These are phyloP conservation scores for Zymoseptoria ardabiliae DNA, from an alignment of 2,329 filamentous ascomycete genomes.

Conservation along the genomic window DNA sequence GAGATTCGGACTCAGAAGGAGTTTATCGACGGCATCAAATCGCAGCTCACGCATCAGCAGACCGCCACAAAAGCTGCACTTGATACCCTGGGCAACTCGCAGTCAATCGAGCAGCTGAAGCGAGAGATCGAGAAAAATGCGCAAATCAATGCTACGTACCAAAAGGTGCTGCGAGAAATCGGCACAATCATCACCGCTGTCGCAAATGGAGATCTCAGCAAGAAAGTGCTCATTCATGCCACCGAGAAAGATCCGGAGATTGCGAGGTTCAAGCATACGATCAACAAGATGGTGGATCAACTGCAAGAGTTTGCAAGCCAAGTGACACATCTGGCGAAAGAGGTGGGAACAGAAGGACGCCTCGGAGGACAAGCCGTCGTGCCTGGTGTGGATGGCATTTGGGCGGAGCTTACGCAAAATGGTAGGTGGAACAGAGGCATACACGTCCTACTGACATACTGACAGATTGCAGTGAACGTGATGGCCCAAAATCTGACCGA, in stretches of 20 bases:
- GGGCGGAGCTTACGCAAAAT: slow-evolving; percentile 80
- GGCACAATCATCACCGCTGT: slow-evolving; percentile 96
- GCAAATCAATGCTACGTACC: slow-evolving; percentile 96
- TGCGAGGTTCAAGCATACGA: slow-evolving; percentile 93
- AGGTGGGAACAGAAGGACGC: slow-evolving; percentile 92
- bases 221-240: slow-evolving; percentile 91
- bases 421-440: slow-evolving; percentile 31
- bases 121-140: slow-evolving; percentile 94
- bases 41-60: slow-evolving; percentile 79
- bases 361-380: slow-evolving; percentile 91
- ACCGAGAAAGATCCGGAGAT: slow-evolving; percentile 98
- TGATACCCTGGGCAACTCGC: slow-evolving; percentile 69
- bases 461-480: slow-evolving; percentile 63
- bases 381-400: slow-evolving; percentile 88
- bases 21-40: slow-evolving; percentile 76
- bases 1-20: slow-evolving; percentile 81
- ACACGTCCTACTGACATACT: slow-evolving; percentile 7
- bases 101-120: slow-evolving; percentile 84
- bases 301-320: slow-evolving; percentile 94
- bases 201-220: slow-evolving; percentile 88
- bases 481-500: slow-evolving; percentile 99
- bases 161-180: slow-evolving; percentile 92
- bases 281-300: slow-evolving; percentile 99
- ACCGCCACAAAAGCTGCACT: slow-evolving; percentile 76
- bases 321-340: slow-evolving; percentile 86